A percentile compares a stretch with the other conserved stretches of the same genome.
phyloP scores from a whole-genome alignment of 106 monocot genomes.

The Acorus gramineus region DNA sequence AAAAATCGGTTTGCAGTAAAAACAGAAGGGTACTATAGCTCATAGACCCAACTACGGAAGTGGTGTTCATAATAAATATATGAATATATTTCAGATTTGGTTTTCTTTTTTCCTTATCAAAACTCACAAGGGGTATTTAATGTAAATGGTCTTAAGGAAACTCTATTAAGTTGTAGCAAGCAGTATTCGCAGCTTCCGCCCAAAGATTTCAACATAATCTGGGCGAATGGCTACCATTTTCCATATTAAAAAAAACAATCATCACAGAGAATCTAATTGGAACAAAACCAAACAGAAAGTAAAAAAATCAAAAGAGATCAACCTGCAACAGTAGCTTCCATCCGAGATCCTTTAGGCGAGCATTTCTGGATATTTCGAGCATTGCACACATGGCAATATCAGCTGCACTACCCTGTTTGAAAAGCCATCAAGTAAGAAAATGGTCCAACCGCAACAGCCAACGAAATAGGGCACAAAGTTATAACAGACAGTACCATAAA shows the following conservation, averaged over 20 bases:
- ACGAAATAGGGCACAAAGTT: not conserved
- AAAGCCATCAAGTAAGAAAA: conserved; percentile 6
- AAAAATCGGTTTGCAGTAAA: no score
- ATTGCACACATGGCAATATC: conserved; percentile 99
- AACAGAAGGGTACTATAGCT: no score
- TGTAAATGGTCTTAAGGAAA: no score
- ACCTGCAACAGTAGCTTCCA: conserved; percentile 95
- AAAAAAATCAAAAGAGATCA: not conserved
- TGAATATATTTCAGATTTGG: no score
- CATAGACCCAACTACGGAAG: no score
- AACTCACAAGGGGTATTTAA: no score
- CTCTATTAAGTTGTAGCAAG: no score
- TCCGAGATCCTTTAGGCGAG: conserved; percentile 69
- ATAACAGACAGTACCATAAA: not conserved
- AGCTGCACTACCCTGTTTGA: conserved; percentile 84
- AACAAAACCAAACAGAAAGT: not conserved
- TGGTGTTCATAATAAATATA: no score
- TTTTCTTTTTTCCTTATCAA: no score
- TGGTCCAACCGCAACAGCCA: not conserved
- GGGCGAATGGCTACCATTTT: no score
- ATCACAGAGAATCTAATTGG: not conserved
- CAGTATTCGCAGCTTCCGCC: no score
- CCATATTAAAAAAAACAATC: not conserved
- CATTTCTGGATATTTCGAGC: conserved; percentile 78
- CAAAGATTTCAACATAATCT: no score